phyloP scores from a whole-genome alignment of 495 filamentous ascomycete genomes.

The Hypoxylon cercidicola region DNA sequence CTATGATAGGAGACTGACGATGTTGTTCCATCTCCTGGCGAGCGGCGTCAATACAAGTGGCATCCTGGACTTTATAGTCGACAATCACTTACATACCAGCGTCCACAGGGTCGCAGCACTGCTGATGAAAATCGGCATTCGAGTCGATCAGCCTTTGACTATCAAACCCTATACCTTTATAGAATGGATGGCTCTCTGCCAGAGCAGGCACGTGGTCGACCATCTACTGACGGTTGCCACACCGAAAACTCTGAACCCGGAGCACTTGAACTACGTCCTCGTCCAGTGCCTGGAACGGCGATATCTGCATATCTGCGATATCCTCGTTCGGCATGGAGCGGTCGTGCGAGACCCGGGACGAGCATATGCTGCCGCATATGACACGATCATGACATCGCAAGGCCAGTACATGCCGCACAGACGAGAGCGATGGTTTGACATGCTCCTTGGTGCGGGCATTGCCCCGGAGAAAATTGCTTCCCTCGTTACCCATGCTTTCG shows the following conservation, averaged over 20 bases:
- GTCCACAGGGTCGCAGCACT: too few species aligned
- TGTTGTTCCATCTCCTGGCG: background rate
- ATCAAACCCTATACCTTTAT: background rate
- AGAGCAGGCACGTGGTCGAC: background rate
- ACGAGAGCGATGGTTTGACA: background rate
- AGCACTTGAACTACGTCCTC: background rate
- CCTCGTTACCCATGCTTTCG: background rate
- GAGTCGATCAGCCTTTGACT: background rate
- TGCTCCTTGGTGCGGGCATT: background rate
- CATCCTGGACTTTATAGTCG: background rate
- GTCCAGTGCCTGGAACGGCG: background rate
- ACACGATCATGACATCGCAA: background rate
- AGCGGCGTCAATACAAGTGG: background rate
- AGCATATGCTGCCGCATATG: background rate
- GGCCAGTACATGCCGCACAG: background rate
- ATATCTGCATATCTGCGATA: background rate
- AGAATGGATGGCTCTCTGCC: background rate
- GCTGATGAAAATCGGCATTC: too few species aligned
- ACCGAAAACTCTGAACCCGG: background rate
- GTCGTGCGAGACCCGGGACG: background rate
- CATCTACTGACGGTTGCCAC: background rate
- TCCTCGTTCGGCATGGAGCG: conserved; percentile 3
- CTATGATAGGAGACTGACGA: too few species aligned
- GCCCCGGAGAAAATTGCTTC: background rate
- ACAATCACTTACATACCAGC: too few species aligned